Conservation (phyloP, 1,284 basidiomycete genomes). For the Ustilago vetiveriae region DNA sequence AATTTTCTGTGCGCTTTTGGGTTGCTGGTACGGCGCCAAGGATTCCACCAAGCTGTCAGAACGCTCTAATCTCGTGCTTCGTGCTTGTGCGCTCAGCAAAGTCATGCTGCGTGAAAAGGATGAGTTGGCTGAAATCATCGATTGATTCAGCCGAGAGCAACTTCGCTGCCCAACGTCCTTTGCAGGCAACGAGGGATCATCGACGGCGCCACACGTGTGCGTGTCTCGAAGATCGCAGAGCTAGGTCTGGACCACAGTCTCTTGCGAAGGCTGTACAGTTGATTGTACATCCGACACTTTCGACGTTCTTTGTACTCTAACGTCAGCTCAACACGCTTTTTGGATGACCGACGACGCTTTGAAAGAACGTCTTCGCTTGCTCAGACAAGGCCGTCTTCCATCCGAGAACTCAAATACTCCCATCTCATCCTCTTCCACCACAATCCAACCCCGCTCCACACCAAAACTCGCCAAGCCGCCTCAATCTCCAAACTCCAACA, state of each 20-base stretch:
- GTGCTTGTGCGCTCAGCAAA: neutral
- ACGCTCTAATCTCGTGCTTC: neutral
- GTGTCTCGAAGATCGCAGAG: neutral
- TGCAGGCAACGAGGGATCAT: no score
- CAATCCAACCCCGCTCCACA: constrained; percentile 4
- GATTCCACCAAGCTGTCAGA: constrained; percentile 3
- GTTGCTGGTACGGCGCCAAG: constrained; percentile 1
- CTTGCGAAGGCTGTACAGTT: no score
- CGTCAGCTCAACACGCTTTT: no score
- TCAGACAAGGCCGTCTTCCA: constrained; percentile 27
- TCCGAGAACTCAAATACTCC: neutral
- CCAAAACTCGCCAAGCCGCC: neutral
- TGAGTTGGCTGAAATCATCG: no score
- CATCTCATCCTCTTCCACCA: neutral
- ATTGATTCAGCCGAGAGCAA: no score
- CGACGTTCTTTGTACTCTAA: no score
- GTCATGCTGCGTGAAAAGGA: neutral
- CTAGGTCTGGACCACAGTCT: neutral
- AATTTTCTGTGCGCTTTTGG: neutral
- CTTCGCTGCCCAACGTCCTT: no score
- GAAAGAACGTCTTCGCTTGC: constrained; percentile 31
- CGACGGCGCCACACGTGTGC: neutral
- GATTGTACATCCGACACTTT: no score
- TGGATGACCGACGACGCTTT: constrained; percentile 33
- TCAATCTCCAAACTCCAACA: neutral